Base-by-base conservation (phyloP, 164 flowering plant species). In the Vitis cinerea region DNA sequence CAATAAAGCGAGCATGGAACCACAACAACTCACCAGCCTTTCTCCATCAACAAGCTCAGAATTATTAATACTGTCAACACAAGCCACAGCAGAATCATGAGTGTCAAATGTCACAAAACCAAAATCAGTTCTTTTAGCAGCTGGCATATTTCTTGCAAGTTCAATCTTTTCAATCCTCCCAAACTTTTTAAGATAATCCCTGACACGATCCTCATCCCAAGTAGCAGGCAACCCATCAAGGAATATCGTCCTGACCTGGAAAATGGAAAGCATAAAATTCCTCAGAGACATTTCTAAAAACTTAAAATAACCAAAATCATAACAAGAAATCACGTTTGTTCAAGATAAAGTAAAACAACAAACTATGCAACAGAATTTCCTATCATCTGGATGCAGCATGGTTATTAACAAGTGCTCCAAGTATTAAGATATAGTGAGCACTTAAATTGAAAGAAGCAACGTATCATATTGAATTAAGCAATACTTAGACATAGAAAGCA, bases 131-230 rank as follows among this genome's bases (percentile, higher is more conserved):
- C 80, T 74, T 68, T 75, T 77, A 61, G 80, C 73, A 53, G 83
- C 68, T 55, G 78, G 80, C 78, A 77, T 74, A 71, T 74, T 80
- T 49, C 80, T 65, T 9, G 82, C 77, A 70, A 79, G 82, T 47
- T 76, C 82, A 67, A 79, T 44, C 63, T 67, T 74, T 55, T 76
- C 82, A 59, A 79, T 64, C 70, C 50, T 62, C 56, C 82, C 82
- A 68, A 66, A 79, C 50, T 73, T 73, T 55, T 70, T 64, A 30
- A 79, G 66, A 60, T 67, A 59, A 52, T 73, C 70, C 27, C 48
- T 64, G 31, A 76, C 77, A 63, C 61, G 74, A 61, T 76, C 82
- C 70, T 79, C 82, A 71, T 79, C 79, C 82, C 82, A 79, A 4
- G 73, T 49, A 54, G 73, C 48, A 64, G 79, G 75, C 19, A 79